A percentile compares a stretch with the other conserved stretches of the same genome.
Conservation (phyloP, 441 rosid genomes). For the Dalechampia spathulata region DNA sequence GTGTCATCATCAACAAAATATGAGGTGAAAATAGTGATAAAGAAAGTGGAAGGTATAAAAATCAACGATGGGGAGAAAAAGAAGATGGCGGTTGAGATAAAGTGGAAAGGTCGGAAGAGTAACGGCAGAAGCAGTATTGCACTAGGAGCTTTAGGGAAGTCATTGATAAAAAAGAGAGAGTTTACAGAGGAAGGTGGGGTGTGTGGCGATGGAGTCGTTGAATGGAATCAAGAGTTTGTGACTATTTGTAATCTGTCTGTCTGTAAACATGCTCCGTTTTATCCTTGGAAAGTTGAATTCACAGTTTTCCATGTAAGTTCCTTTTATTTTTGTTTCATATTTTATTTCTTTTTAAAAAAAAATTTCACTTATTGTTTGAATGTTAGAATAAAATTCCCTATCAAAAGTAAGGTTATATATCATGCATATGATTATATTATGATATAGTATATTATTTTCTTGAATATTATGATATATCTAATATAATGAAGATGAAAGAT, state of each 20-base stretch:
- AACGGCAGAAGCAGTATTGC: no score
- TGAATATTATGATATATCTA: no score
- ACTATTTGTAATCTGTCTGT: conserved; percentile 38
- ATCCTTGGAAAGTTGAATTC: conserved; percentile 49
- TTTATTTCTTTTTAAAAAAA: no score
- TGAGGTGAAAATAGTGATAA: conserved; percentile 34
- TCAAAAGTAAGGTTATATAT: no score
- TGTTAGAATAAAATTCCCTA: no score
- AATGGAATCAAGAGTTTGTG: conserved; percentile 59
- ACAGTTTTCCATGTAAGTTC: conserved; percentile 42
- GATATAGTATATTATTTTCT: no score
- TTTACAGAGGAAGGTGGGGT: conserved; percentile 41
- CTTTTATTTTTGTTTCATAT: not conserved
- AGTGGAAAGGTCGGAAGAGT: conserved; percentile 50
- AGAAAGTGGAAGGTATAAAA: conserved; percentile 36
- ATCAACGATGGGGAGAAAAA: conserved; percentile 16
- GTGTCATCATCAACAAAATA: conserved; percentile 36
- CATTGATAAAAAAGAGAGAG: conserved; percentile 30
- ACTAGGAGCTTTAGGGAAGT: conserved; percentile 21
- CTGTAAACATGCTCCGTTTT: conserved; percentile 31
- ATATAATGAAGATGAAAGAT: no score
- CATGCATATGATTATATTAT: no score
- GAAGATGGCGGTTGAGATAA: conserved; percentile 47
- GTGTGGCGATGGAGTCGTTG: conserved; percentile 37
- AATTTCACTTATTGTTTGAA: no score